Base-by-base conservation (phyloP, 441 rosid species). In the Populus trichocarpa region DNA sequence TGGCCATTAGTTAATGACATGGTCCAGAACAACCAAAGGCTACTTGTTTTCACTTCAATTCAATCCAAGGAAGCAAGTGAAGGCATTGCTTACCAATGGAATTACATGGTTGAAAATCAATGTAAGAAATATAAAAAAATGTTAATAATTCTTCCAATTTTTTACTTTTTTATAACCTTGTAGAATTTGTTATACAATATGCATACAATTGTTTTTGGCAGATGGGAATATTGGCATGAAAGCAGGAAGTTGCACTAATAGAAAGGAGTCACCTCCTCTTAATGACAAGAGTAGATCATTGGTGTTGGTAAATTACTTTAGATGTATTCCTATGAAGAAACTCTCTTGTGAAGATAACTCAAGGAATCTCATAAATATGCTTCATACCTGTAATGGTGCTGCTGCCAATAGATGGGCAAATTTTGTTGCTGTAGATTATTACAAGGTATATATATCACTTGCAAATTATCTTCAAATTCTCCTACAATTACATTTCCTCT, bases 71-170 rank as follows among this genome's bases (percentile, higher is more conserved):
- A 95, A 85, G 63, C 76, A 69, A 78, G 83, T 46, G 98, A 95
- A 82, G 95, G 94, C 79, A 93, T 92, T 22, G 97, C 99, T 68
- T 95, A 92, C 81, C 99, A 91, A 28, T 93, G 99, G 99, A 91
- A 89, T 72, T 95, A 89, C 90, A 85, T 92, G 84, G 91, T 92
- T 35, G 98, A 93, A 87, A 95, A 95, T 77, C 93, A 91, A 61
- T 92, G 98, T 93, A 84, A 84, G 90, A 74, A 50, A 2, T 35
- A 30, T 20, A 8, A 42, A 57, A 32, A 7, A 22, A 5, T 0
- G 11, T 20, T 20, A 57, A 22, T 30, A 2, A 3, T 16, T 75
- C 35, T 20, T 26, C 14, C 3, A 13, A 11, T n/a, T 67, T 18
- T 18, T 20, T 71, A 18, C 22, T 40, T 71, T 32, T 20, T 16